Base-by-base conservation (phyloP, 176 grass and related monocot species). In the Juncus inflexus region DNA sequence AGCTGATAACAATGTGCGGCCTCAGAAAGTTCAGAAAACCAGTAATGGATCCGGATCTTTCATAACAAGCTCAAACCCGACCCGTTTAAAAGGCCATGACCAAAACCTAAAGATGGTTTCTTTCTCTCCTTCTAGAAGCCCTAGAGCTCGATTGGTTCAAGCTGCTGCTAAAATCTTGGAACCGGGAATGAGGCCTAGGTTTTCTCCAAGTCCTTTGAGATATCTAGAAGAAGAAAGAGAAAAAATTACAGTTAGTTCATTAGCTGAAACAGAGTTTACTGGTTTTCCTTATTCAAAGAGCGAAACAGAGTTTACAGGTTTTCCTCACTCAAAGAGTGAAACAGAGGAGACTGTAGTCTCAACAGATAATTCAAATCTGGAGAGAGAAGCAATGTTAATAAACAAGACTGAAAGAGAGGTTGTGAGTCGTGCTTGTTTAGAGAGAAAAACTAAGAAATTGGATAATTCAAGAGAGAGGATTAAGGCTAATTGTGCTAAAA, bases 11-110 rank as follows among this genome's bases (percentile, higher is more conserved):
- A 66, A 7, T 68, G 73, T 36, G 11, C 70, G 83, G 40, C 88
- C 85, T 69, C 82, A 83, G 62, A 97, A 97, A 73, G 83, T 89
- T 64, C 74, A 84, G 61, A 97, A 91, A 66, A 82, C 82, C 51
- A 75, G 73, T 55, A 83, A 86, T n/a, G 13, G 79, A 15, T 61
- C 36, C 0, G 15, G 42, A 54, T 12, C 19, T 10, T 38, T 54
- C 37, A 40, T 49, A 38, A 77, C 13, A 64, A 62, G 52, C 10
- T 54, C 52, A 35, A 49, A 52, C 2, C 8, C 45, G 3, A 49
- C 55, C 5, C 62, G 49, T 49, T 74, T 61, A 9, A 78, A 60
- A 28, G 40, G 67, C 12, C 81, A 75, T 76, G 74, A 86, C 66
- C 84, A 86, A 72, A 82, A 69, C 35, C 19, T 1, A 47, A 47